Evolutionary conservation across 345 rosid genomes (phyloP).

Genomic region (Capsella bursapastoris): DNA sequence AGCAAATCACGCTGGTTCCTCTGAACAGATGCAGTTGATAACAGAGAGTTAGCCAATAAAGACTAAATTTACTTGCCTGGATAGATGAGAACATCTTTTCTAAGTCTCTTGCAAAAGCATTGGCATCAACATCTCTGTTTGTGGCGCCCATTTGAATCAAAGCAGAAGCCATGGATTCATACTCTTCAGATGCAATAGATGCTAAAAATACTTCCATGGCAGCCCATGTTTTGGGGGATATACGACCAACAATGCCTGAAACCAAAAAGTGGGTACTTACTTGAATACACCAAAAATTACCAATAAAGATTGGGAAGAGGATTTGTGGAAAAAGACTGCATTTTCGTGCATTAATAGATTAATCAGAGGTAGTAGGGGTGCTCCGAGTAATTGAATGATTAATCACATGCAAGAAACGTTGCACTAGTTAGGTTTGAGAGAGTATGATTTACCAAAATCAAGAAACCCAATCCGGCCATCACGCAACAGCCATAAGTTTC

Average conservation of each 20-base stretch:
- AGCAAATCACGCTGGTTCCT: conserved; percentile 15
- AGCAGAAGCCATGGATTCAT: conserved; percentile 92
- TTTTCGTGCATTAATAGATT: background rate
- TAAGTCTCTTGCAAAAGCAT: conserved; percentile 88
- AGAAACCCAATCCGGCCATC: conserved; percentile 99
- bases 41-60: conserved; percentile 1
- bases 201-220: conserved; percentile 91
- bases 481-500: conserved; percentile 89
- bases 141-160: conserved; percentile 98
- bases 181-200: conserved; percentile 84
- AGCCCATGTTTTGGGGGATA: conserved; percentile 96
- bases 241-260: conserved; percentile 95
- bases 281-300: conserved; percentile 28
- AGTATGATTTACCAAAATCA: conserved; percentile 77
- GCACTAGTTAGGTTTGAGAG: conserved; percentile 21
- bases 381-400: background rate
- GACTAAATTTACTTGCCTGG: conserved; percentile 54
- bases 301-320: background rate
- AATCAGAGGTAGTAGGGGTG: background rate
- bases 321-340: background rate
- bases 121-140: conserved; percentile 74
- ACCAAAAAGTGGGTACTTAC: conserved; percentile 17
- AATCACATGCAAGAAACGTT: conserved; percentile 26
- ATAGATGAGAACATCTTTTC: conserved; percentile 87
- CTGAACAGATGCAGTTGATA: conserved; percentile 13